phyloP scores from a whole-genome alignment of 805 yeast genomes.

The Yamadazyma laniorum region DNA sequence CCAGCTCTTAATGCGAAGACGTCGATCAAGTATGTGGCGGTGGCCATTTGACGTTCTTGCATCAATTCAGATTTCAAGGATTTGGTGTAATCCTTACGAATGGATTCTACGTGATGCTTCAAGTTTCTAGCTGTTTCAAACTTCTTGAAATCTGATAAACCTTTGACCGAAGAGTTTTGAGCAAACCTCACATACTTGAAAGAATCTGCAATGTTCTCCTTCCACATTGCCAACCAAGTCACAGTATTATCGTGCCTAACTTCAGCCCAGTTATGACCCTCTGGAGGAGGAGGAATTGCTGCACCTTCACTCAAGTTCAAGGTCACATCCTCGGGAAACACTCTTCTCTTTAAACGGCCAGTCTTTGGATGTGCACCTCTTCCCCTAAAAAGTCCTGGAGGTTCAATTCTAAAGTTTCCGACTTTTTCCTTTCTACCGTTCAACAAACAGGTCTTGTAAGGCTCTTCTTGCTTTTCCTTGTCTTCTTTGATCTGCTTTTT shows the following conservation, averaged over 20 bases:
- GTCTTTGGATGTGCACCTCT: slow-evolving; percentile 97
- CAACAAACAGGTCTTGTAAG: slow-evolving; percentile 72
- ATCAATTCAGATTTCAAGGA: slow-evolving; percentile 71
- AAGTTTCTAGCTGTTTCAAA: slow-evolving; percentile 91
- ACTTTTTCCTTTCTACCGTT: slow-evolving; percentile 90
- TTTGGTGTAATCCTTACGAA: slow-evolving; percentile 70
- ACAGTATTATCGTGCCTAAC: slow-evolving; percentile 85
- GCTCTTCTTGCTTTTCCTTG: slow-evolving; percentile 74
- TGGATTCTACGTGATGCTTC: slow-evolving; percentile 65
- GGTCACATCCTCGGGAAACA: slow-evolving; percentile 84
- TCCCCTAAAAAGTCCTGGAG: slow-evolving; percentile 94
- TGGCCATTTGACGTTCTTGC: slow-evolving; percentile 89
- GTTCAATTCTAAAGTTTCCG: slow-evolving; percentile 92
- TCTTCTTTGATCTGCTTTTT: slow-evolving; percentile 72
- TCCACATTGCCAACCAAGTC: slow-evolving; percentile 97
- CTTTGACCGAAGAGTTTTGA: slow-evolving; percentile 86
- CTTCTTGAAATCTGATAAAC: slow-evolving; percentile 85
- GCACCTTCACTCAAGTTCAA: slow-evolving; percentile 75
- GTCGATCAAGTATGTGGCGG: slow-evolving; percentile 90
- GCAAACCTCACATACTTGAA: slow-evolving; percentile 90
- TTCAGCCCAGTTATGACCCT: slow-evolving; percentile 89
- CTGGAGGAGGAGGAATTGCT: slow-evolving; percentile 77
- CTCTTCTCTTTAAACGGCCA: slow-evolving; percentile 85
- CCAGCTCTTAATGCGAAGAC: slow-evolving; percentile 95
- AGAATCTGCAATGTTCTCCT: slow-evolving; percentile 81